Evolutionary conservation across 345 rosid species (phyloP), one percentile per base, ranked within the genome.

Genomic region (Mercurialis annua): DNA sequence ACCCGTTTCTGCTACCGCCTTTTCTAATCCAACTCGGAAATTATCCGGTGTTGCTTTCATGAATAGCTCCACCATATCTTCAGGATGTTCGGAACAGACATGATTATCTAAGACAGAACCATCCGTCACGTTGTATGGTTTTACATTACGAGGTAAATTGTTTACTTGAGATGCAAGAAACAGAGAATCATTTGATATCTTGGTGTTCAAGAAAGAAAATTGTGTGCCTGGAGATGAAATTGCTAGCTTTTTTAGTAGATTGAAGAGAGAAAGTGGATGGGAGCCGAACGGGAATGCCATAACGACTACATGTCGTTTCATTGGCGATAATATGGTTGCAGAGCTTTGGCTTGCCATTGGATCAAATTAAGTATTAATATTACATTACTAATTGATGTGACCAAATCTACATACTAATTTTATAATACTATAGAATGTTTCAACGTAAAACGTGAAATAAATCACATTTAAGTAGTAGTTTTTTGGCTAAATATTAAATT

Each of bases 241-340:
- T 33, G 92, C 92, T 12, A 89, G 68, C 59, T 73, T 79, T 46
- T 64, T 64, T 1, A 75, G 76, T 26, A 89, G 67, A 50, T 81
- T 38, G 12, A 84, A 76, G 55, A 86, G 82, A 20, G 92, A 73
- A 54, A 78, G 44, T 0, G 83, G 83, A 63, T 89, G 94, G 66
- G 82, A 71, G 27, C 83, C 79, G 31, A 82, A 86, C 18, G 90
- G 90, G 67, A 87, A 89, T 23, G 90, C 87, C 27, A 89, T 72
- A 36, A 83, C 79, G 0, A 85, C 87, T 4, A 85, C 83, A 71
- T 84, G 93, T 29, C 38, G 52, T 18, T 30, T 49, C 27, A 23
- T 2, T 30, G 38, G n/a, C 9, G 15, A 15, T 17, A 27, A n/a
- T 9, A 43, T 6, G 20, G 71, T 57, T 67, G 50, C n/a, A 3